phyloP scores from a whole-genome alignment of 495 filamentous ascomycete genomes.

The Penicilliopsis zonata region DNA sequence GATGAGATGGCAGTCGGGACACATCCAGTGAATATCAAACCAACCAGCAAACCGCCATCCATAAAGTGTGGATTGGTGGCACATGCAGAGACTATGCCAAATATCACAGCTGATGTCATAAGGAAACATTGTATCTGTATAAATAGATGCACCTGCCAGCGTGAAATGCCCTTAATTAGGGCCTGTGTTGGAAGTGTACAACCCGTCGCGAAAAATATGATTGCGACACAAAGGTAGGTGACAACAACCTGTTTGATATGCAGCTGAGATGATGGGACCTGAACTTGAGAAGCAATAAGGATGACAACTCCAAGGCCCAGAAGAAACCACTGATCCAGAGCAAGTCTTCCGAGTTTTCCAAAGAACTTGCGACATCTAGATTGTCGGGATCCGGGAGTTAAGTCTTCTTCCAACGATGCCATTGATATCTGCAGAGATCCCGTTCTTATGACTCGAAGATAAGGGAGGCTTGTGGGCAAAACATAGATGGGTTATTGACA shows the following conservation, averaged over 20 bases:
- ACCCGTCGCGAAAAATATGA: slow-evolving; percentile 32
- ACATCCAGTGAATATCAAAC: slow-evolving; percentile 23
- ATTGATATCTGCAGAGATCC: no score
- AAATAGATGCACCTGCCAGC: slow-evolving; percentile 26
- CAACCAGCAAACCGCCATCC: slow-evolving; percentile 28
- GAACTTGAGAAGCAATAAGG: slow-evolving; percentile 24
- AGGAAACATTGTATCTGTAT: slow-evolving; percentile 30
- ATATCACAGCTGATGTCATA: slow-evolving; percentile 21
- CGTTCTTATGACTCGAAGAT: no score
- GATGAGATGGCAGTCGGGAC: slow-evolving; percentile 27
- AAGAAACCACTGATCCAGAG: background rate
- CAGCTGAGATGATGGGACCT: slow-evolving; percentile 21
- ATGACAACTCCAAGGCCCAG: slow-evolving; percentile 6
- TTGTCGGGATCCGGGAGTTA: no score
- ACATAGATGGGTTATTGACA: no score
- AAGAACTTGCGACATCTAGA: background rate
- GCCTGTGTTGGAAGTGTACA: slow-evolving; percentile 22
- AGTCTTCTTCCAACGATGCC: no score
- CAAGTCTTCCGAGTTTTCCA: background rate
- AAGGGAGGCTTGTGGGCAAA: no score
- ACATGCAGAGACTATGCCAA: slow-evolving; percentile 20
- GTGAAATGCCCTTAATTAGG: slow-evolving; percentile 20
- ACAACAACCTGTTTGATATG: slow-evolving; percentile 17
- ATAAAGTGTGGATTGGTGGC: slow-evolving; percentile 23
- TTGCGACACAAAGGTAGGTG: slow-evolving; percentile 21